A percentile compares a stretch with the other conserved stretches of the same genome.
phyloP scores from a whole-genome alignment of 257 asterid genomes.

The Fraxinus quadrangulata region DNA sequence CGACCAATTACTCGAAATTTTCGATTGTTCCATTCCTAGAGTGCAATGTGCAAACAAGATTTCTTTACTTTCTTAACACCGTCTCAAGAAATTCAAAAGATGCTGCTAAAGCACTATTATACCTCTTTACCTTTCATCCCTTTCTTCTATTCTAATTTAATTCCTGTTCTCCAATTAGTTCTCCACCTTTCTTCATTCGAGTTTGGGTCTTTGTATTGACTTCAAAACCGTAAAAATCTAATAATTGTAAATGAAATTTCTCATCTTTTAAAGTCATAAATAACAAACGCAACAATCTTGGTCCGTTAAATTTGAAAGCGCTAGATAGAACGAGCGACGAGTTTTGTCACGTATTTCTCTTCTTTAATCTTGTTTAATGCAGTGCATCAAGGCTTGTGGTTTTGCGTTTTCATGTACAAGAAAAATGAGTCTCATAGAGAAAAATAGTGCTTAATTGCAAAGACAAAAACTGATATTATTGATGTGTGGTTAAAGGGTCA shows the following conservation, averaged over 20 bases:
- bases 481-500: constrained; percentile 4
- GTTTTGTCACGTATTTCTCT: not conserved
- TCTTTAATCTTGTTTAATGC: not conserved
- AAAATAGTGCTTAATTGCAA: not conserved
- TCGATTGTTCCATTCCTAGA: not conserved
- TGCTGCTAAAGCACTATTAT: not conserved
- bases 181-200: not conserved
- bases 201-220: not conserved
- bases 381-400: not conserved
- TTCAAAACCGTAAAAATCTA: not conserved
- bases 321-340: not conserved
- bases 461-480: not conserved
- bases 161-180: not conserved
- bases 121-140: not conserved
- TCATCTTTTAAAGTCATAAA: not conserved
- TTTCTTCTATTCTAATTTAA: not conserved
- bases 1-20: not conserved
- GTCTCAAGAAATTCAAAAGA: not conserved
- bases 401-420: not conserved
- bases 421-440: not conserved
- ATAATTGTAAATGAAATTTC: not conserved
- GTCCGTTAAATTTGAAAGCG: not conserved
- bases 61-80: not conserved
- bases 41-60: not conserved
- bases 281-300: not conserved